A percentile compares a stretch with the other conserved stretches of the same genome.
Conservation (phyloP, 208 protist genomes). For the Tritrichomonas foetus region DNA sequence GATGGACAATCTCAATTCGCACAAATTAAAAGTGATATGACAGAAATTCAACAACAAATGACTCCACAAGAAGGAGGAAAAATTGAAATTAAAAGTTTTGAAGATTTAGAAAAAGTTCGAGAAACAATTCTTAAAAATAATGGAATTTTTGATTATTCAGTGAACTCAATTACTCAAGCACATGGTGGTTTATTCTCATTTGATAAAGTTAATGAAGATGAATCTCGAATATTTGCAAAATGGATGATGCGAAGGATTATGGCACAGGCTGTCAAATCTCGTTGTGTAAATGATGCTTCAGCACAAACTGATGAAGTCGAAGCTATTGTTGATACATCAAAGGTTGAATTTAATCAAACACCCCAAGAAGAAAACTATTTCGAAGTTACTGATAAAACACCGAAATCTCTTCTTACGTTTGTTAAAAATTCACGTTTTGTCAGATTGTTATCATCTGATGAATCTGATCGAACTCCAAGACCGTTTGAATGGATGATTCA, state of each 20-base stretch:
- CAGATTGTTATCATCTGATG: neutral
- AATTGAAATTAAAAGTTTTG: neutral
- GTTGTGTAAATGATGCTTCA: neutral
- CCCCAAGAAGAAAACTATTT: neutral
- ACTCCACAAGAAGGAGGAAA: neutral
- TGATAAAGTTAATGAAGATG: neutral
- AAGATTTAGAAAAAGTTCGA: neutral
- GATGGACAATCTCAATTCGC: neutral
- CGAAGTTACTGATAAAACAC: neutral
- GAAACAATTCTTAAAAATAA: slow-evolving; percentile 1
- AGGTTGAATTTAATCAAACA: neutral
- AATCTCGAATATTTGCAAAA: neutral
- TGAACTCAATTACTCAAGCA: neutral
- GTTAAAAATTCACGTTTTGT: neutral
- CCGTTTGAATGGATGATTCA: neutral
- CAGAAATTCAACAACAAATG: neutral
- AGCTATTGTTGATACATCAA: neutral
- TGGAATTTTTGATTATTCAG: neutral
- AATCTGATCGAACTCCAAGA: neutral
- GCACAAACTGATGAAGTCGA: slow-evolving; percentile 21
- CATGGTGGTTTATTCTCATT: neutral
- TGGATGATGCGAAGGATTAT: neutral
- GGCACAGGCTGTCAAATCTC: neutral
- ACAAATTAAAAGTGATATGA: slow-evolving; percentile 28
- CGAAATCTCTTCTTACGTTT: neutral